Evolutionary conservation across 2,329 filamentous ascomycete species (phyloP).

Genomic region (Fusarium oxysporum): DNA sequence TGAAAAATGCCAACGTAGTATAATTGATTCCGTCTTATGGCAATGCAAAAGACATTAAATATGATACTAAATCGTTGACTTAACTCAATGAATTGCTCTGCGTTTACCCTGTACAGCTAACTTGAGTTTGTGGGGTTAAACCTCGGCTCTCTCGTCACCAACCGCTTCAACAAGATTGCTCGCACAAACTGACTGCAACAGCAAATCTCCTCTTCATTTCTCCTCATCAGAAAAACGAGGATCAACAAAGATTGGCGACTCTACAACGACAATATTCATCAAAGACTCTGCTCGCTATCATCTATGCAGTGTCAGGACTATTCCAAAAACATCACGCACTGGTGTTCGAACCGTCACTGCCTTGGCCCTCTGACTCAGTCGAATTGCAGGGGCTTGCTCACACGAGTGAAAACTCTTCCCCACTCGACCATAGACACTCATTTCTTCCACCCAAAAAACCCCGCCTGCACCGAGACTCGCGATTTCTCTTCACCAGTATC

Average conservation of each 20-base stretch:
- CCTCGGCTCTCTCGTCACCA: slow-evolving; percentile 2
- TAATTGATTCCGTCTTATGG: not conserved
- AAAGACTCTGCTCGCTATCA: not conserved
- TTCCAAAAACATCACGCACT: slow-evolving; percentile 27
- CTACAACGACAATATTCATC: not conserved
- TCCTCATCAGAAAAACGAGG: not conserved
- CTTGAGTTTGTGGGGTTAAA: not conserved
- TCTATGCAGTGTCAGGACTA: accelerated
- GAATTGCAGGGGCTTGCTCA: slow-evolving; percentile 2
- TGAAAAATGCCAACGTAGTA: accelerated
- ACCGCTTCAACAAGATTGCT: not conserved
- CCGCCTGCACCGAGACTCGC: slow-evolving; percentile 37
- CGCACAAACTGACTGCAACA: not conserved
- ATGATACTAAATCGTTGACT: too few relatives aligned
- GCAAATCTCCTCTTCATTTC: not conserved
- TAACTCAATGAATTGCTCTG: not conserved
- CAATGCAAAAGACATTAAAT: not conserved
- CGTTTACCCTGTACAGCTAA: not conserved
- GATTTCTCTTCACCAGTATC: slow-evolving; percentile 43
- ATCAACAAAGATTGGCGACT: not conserved
- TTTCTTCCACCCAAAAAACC: slow-evolving; percentile 33
- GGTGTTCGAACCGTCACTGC: slow-evolving; percentile 46
- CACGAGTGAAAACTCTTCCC: slow-evolving; percentile 41
- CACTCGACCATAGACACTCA: slow-evolving; percentile 48
- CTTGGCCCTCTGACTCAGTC: slow-evolving; percentile 36